phyloP scores from a whole-genome alignment of 164 flowering plant genomes.

The Chimonanthus salicifolius region DNA sequence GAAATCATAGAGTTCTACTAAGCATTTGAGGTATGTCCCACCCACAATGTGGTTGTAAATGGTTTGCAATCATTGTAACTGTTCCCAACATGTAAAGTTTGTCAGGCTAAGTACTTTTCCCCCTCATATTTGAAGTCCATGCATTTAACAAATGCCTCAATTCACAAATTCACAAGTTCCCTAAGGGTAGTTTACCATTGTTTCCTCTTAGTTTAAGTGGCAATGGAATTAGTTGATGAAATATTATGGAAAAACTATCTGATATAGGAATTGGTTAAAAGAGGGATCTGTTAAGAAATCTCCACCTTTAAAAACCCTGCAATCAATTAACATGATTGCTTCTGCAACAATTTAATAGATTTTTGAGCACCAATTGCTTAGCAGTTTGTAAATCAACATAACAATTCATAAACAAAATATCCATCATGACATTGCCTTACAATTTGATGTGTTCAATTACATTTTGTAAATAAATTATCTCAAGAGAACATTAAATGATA shows the following conservation, averaged over 20 bases:
- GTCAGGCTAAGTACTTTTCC: too few species aligned
- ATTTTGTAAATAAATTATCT: neutral
- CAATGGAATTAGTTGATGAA: neutral
- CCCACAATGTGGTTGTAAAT: too few species aligned
- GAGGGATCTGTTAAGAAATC: neutral
- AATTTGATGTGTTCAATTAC: neutral
- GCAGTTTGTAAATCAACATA: neutral
- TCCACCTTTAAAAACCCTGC: neutral
- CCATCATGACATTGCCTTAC: neutral
- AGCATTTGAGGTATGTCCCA: too few species aligned
- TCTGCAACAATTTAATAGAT: neutral
- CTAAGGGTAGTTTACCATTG: neutral
- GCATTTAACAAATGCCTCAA: too few species aligned
- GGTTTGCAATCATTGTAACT: too few species aligned
- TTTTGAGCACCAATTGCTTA: neutral
- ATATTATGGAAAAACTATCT: neutral
- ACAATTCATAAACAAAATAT: neutral
- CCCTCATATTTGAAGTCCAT: too few species aligned
- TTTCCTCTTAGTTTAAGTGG: neutral
- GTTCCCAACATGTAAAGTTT: too few species aligned
- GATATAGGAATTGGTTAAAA: too few species aligned
- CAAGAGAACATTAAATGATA: neutral
- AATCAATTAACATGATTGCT: neutral
- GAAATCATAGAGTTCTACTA: too few species aligned
- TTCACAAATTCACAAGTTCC: too few species aligned